Evolutionary conservation across 2,329 filamentous ascomycete genomes (phyloP), one percentile per base, ranked within the genome.

Genomic region (Penicillium frequentans): DNA sequence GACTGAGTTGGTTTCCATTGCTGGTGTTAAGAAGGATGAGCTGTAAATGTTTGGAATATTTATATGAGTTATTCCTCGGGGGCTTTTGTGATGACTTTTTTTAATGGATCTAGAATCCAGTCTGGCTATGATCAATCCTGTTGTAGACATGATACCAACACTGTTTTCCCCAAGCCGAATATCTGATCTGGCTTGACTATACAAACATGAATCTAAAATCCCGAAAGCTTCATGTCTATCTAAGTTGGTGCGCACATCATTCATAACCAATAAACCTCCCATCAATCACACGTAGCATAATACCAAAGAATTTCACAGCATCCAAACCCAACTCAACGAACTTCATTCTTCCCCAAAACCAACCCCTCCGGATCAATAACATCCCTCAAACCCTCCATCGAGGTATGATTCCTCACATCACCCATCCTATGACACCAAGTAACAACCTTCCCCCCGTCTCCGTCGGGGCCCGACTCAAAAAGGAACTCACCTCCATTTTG

Each of bases 1-100:
- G 80, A 96, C 93, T 46, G 91, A 96, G 78, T 80, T 98, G 64
- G 81, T 97, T 68, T 88, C 84, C 55, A 97, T 98, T 70, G 81
- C 87, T 16, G 92, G 92, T 29, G 90, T 93, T 52, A 54, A 63
- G 52, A 79, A 78, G 70, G 76, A 79, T 68, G 77, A 79, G 67
- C 64, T 79, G 56, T 79, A 67, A 70, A 56, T n/a, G 26, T 19
- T 23, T 39, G 19, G 14, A 24, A 39, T 39, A 3, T 31, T 60
- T 48, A 57, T 45, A 47, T 43, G 37, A 3, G 4, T 29, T 9
- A 11, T 27, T 39, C 26, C 7, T 26, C 26, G 7, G 19, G 11
- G 7, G 26, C 5, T n/a, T 33, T 21, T 31, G 13, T 48, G 46
- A 48, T 21, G 27, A 42, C 27, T 14, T 42, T 21, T 21, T 31